phyloP scores from a whole-genome alignment of 192 early-diverging fungal species.

The Umbelopsis sp. region DNA sequence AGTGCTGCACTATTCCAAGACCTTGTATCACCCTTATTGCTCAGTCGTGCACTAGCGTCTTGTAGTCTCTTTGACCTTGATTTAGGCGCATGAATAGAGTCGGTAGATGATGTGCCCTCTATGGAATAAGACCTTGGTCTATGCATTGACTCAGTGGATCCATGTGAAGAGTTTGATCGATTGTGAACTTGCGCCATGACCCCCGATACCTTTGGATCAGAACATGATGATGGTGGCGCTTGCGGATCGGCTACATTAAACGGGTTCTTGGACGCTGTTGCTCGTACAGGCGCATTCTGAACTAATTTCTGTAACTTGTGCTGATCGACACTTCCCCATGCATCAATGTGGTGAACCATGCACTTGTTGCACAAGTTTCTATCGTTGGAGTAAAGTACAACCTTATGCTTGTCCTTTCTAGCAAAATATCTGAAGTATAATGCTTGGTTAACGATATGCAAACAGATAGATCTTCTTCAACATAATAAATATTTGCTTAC shows the following conservation, averaged over 20 bases:
- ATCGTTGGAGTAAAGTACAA: slow-evolving; percentile 59
- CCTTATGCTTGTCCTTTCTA: slow-evolving; percentile 4
- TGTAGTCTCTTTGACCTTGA: neutral
- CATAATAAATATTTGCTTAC: slow-evolving; percentile 9
- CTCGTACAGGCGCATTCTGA: neutral
- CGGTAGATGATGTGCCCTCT: neutral
- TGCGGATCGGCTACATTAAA: neutral
- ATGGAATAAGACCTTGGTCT: neutral
- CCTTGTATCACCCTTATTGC: neutral
- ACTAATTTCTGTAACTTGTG: neutral
- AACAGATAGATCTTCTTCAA: neutral
- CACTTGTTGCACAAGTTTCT: slow-evolving; percentile 59
- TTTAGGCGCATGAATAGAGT: neutral
- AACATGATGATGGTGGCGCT: neutral
- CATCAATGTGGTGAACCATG: slow-evolving; percentile 51
- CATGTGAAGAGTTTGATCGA: neutral
- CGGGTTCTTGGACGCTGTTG: neutral
- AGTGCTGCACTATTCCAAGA: neutral
- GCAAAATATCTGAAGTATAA: slow-evolving; percentile 32
- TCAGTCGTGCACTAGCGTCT: neutral
- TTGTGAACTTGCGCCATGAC: neutral
- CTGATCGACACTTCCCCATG: slow-evolving; percentile 15
- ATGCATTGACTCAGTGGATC: neutral
- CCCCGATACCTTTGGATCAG: neutral
- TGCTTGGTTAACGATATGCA: neutral